Conservation (phyloP, 208 protist genomes). For the Trichomonas gallinae region DNA sequence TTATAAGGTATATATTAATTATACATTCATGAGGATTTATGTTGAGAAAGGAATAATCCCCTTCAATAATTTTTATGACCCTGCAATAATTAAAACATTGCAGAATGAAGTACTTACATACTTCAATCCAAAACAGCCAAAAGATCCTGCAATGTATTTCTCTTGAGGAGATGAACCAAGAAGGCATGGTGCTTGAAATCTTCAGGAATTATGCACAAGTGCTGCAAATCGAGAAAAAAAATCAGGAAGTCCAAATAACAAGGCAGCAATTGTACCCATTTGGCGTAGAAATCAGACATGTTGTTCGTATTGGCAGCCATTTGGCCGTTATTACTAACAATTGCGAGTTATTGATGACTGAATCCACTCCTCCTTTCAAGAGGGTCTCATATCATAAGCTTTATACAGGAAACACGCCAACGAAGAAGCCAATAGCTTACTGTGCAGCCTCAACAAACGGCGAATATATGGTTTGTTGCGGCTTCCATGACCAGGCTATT, state of each 20-base stretch:
- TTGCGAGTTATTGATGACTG: not conserved
- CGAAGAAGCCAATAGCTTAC: not conserved
- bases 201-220: conserved; percentile 1
- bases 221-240: not conserved
- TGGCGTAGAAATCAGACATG: not conserved
- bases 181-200: not conserved
- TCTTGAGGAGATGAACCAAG: not conserved
- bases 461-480: not conserved
- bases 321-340: not conserved
- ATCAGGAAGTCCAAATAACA: not conserved
- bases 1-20: too few species aligned
- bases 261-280: not conserved
- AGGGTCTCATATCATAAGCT: not conserved
- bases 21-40: too few species aligned
- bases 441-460: not conserved
- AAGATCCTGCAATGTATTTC: not conserved
- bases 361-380: not conserved
- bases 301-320: not conserved
- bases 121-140: not conserved
- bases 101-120: not conserved
- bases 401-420: not conserved
- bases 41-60: too few species aligned
- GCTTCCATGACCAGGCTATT: not conserved
- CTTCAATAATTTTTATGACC: too few species aligned
- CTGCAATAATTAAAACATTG: too few species aligned